These are phyloP conservation scores for Ogataea methanolica DNA, from an alignment of 805 yeast genomes.

Conservation along the genomic window DNA sequence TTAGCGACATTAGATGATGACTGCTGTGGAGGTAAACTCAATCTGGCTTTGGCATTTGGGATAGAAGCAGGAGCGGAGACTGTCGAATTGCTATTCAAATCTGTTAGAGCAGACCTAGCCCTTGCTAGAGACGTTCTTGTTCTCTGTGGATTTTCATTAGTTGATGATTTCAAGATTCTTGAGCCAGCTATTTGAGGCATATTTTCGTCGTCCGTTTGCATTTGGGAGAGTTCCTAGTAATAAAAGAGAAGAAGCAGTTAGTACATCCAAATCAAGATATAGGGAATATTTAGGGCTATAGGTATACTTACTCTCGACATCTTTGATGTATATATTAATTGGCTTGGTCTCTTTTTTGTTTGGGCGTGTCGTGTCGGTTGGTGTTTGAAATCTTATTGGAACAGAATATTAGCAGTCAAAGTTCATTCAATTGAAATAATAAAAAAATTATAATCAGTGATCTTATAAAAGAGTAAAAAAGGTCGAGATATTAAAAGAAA, in stretches of 20 bases:
- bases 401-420: too few species aligned
- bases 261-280: background rate
- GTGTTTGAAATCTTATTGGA: too few species aligned
- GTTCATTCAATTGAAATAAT: too few species aligned
- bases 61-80: slow-evolving; percentile 1
- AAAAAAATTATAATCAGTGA: too few species aligned
- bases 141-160: slow-evolving; percentile 7
- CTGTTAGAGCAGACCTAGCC: slow-evolving; percentile 26
- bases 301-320: too few species aligned
- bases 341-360: too few species aligned
- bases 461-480: too few species aligned
- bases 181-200: slow-evolving; percentile 17
- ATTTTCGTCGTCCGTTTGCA: slow-evolving; percentile 30
- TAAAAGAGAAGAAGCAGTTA: background rate
- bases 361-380: too few species aligned
- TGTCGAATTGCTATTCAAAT: slow-evolving; percentile 19
- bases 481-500: too few species aligned
- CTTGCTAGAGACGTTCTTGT: slow-evolving; percentile 17
- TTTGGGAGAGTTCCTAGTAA: slow-evolving; percentile 20
- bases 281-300: too few species aligned
- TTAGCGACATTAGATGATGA: slow-evolving; percentile 1
- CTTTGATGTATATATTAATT: too few species aligned
- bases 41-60: slow-evolving; percentile 10
- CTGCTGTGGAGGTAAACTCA: slow-evolving; percentile 12
- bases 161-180: slow-evolving; percentile 4